Evolutionary conservation across 805 yeast genomes (phyloP), one percentile per base, ranked within the genome.

Genomic region (Monosporozyma aquatica): DNA sequence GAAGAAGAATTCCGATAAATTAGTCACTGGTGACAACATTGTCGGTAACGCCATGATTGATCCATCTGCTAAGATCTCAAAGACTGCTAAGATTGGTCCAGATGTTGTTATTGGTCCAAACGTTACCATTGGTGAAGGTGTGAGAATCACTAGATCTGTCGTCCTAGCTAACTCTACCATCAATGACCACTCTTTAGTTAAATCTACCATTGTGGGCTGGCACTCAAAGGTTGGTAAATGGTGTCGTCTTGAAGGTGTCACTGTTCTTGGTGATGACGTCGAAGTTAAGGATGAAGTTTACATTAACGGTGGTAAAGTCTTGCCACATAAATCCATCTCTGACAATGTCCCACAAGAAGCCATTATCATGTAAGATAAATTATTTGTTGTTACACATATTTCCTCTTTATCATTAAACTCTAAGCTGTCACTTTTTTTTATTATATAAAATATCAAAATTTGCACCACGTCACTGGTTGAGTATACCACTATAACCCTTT

Each of bases 141-240:
- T 92, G 55, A 87, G 98, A 76, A 83, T 92, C 65, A 87, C 87
- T 66, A 82, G 96, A 72, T 82, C 95, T 38, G 97, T 94, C 44
- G 78, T 92, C 55, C 76, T 92, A 68, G 78, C 83, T 64, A 84
- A 89, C 76, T 87, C 97, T 45, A 76, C 77, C 61, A 82, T 92
- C 66, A 87, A 85, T 72, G 96, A 87, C 65, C 98, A 92, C 70
- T 96, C 98, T 57, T 85, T 92, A 82, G 92, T 92, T 61, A 89
- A 89, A 70, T 84, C 92, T 60, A 84, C 98, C 60, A 92, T 92
- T 68, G 95, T 92, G 54, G 99, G 99, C 60, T 92, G 99, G 99
- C 82, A 87, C 77, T 89, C 96, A 50, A 85, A 86, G 58, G 90
- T 92, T 60, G 98, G 98, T 68, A 81, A 79, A 70, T 92, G 98